Base-by-base conservation (phyloP, 2,329 filamentous ascomycete species). In the Pseudogymnoascus sp. region DNA sequence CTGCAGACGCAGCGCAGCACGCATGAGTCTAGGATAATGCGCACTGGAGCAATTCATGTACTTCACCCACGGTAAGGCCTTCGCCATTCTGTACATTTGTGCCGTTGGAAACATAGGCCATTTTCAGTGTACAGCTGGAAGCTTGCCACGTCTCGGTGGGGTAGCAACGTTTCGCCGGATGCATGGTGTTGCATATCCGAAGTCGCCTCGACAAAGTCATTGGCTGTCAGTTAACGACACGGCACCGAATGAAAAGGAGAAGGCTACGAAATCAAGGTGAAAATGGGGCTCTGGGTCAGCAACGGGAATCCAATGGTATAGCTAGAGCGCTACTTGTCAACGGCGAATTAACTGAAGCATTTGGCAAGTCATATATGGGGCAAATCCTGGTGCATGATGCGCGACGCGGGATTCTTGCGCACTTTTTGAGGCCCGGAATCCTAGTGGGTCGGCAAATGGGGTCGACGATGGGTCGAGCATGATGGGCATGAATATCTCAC, bases 401-500 rank as follows among this genome's bases (percentile, higher is more conserved):
- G 12, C 2, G 35, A 37, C 12, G 35, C 43, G 43, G 43, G 43
- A 50, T 50, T 30, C 22, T 30, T 50, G 43, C 43, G 43, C 43
- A 50, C 43, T 50, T 50, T 50, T 30, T 30, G 22, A 30, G 43
- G 25, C 43, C 43, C 43, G 30, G 43, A 50, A 28, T 50, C 43
- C 43, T 50, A 50, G 43, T 50, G 43, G 43, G 43, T 50, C 43
- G 22, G 25, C 43, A 50, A 50, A 50, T 50, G 43, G 43, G 43
- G 43, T 50, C 43, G 43, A 50, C 12, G 11, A 47, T 47, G 41
- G 41, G 41, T 47, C 41, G 41, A 30, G 25, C 25, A 50, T 50
- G 43, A 50, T 50, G 43, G 43, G 43, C 43, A 50, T 50, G 43
- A 50, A 50, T 50, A 50, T 50, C 43, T 50, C 25, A 30, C 43